Evolutionary conservation across 1,284 basidiomycete species (phyloP), one percentile per base, ranked within the genome.

Genomic region (Neotropicomus parvogracilis): DNA sequence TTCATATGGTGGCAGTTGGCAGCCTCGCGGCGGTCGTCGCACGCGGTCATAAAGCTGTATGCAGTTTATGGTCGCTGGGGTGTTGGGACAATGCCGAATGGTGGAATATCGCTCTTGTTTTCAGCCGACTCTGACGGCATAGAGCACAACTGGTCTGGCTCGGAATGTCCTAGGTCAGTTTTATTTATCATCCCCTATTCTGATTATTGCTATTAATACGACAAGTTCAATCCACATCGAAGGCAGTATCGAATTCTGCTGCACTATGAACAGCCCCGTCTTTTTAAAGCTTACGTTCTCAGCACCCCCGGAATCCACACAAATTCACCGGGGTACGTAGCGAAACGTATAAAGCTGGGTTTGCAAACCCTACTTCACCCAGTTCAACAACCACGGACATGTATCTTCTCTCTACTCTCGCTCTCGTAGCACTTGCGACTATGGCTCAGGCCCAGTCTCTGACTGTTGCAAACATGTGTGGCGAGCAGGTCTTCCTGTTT

Each of bases 391-490:
- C 26, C 20, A 16, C 24, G 46, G 11, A 39, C 41, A 68, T 64
- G 66, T 32, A 37, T 44, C 43, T 47, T 6, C 10, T 58, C 50
- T 55, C 54, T n/a, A 32, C 46, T 37, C 40, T 67, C 19, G 40
- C 50, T 43, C 37, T 69, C 29, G 55, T 51, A 27, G 52, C 55
- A 27, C 16, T 63, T 1, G 55, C 42, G 19, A 19, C 51, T 4
- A 39, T 55, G 27, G 53, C 54, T 33, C 53, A 50, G 33, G 64
- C 66, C 38, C 63, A 62, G 50, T 69, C 68, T 24, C 40, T 67
- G 40, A 68, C 13, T 13, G 68, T 69, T 28, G 35, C 39, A 43
- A 67, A 69, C 51, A 44, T 53, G 12, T 67, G 65, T 38, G 10
- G 29, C 31, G 50, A 70, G n/a, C 21, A 55, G 2, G 64, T 70